Evolutionary conservation across 306 rosid genomes (phyloP).

Genomic region (Cicer chorassanicum): DNA sequence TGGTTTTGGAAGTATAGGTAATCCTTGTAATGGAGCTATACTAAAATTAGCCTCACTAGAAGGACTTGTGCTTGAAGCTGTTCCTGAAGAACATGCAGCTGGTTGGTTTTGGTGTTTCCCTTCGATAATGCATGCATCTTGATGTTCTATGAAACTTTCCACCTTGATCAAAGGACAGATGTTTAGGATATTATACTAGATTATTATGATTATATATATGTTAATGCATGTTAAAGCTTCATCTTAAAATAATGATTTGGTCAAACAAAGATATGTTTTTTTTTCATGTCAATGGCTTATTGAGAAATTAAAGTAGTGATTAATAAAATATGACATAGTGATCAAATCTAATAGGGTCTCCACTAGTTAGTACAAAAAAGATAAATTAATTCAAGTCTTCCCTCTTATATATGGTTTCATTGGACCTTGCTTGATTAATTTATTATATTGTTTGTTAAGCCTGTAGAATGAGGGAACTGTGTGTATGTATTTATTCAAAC

Average conservation of each 20-base stretch:
- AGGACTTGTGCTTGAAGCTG: constrained; percentile 85
- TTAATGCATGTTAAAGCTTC: constrained; percentile 27
- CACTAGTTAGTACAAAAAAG: too few relatives aligned
- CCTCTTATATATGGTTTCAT: too few relatives aligned
- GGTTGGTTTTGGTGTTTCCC: constrained; percentile 50
- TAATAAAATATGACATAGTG: constrained; percentile 34
- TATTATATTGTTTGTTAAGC: constrained; percentile 17
- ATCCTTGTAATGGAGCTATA: constrained; percentile 52
- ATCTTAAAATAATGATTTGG: constrained; percentile 28
- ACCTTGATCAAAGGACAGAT: constrained; percentile 59
- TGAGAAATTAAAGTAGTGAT: constrained; percentile 10
- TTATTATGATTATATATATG: not conserved
- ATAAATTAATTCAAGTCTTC: not conserved
- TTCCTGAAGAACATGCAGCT: constrained; percentile 70
- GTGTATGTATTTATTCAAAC: too few relatives aligned
- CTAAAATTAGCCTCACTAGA: constrained; percentile 72
- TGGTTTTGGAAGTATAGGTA: constrained; percentile 48
- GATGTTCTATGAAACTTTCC: constrained; percentile 98
- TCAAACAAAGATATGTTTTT: constrained; percentile 37
- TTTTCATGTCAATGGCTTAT: constrained; percentile 34
- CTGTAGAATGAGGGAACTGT: constrained; percentile 10
- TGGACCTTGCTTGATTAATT: not conserved
- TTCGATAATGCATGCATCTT: constrained; percentile 72
- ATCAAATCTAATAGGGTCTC: constrained; percentile 6
- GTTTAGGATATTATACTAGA: not conserved